Evolutionary conservation across 345 rosid genomes (phyloP), one percentile per base, ranked within the genome.

Genomic region (Salix caprea): DNA sequence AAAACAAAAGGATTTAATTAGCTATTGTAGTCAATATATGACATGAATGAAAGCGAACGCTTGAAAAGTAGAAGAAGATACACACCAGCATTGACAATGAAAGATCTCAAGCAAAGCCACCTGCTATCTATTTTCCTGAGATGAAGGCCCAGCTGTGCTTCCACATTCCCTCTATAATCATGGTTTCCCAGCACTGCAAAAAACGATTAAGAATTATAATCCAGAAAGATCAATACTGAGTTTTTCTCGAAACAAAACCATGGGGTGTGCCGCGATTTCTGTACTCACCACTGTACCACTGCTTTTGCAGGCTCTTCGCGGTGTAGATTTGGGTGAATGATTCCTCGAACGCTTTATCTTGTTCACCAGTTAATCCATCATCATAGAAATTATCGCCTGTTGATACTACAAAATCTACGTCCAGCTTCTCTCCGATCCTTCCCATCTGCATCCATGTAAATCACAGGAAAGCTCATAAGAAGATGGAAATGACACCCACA

Each of bases 341-440:
- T 40, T 94, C 87, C 56, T 81, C 71, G 70, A 93, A 93, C 12
- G 89, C 86, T 0, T 73, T 65, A 69, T 93, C 97, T 48, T 84
- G 28, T 54, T 74, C 89, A 34, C 85, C 82, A 1, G 76, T 80
- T 56, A 92, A 68, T 48, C 96, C 98, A 75, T 94, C 78, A 50
- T 94, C 98, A 58, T 94, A 94, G 76, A 94, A 94, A 72, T 94
- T 94, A 73, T 94, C 97, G 48, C 98, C 97, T 1, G 96, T 94
- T 4, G 97, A 92, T 4, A 94, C 86, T 24, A 94, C 96, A 74
- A 94, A 94, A 80, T 91, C 91, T 50, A 90, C 81, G 70, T 79
- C 79, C 2, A 90, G 72, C 69, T 91, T 79, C 64, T 88, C 90
- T 39, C 94, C 96, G 61, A 90, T 66, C 76, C 73, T 82, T 71